phyloP scores from a whole-genome alignment of 2,329 filamentous ascomycete species.

The Cyanodermella asteris region DNA sequence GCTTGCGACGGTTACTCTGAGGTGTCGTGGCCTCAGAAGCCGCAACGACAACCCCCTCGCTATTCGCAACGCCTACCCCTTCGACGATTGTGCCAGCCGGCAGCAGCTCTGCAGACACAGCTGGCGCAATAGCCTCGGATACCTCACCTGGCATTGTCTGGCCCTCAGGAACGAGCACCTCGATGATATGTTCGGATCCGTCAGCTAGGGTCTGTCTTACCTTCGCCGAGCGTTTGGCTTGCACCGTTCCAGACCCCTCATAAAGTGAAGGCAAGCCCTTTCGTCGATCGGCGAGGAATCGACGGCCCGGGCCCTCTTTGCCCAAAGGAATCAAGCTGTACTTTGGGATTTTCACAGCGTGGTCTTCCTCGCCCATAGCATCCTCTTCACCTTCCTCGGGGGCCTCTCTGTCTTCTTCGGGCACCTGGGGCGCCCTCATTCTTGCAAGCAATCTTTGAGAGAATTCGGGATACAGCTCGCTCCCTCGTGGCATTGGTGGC shows the following conservation, averaged over 20 bases:
- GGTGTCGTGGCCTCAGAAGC: constrained; percentile 22
- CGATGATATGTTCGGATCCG: constrained; percentile 66
- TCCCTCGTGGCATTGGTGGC: constrained; percentile 74
- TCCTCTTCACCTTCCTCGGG: constrained; percentile 21
- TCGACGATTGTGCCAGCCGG: constrained; percentile 39
- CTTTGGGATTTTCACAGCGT: no score
- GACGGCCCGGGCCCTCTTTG: constrained; percentile 34
- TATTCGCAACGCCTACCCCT: constrained; percentile 36
- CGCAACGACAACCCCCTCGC: constrained; percentile 37
- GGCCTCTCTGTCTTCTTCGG: constrained; percentile 15
- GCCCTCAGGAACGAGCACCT: constrained; percentile 60
- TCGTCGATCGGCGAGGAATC: constrained; percentile 39
- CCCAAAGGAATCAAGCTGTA: constrained; percentile 35
- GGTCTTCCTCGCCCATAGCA: constrained; percentile 29
- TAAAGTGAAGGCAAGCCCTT: constrained; percentile 35
- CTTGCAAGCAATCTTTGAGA: constrained; percentile 66
- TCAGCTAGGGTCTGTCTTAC: constrained; percentile 57
- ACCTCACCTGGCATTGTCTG: constrained; percentile 67
- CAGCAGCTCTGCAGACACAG: no score
- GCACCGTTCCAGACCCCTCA: constrained; percentile 17
- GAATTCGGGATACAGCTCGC: constrained; percentile 51
- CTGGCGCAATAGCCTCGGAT: constrained; percentile 32
- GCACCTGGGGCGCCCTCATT: constrained; percentile 41
- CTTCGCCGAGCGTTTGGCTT: constrained; percentile 54
- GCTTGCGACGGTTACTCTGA: constrained; percentile 37